Percentiles rank a stretch among this genome's conserved stretches.
Evolutionary conservation across 345 rosid genomes (phyloP).

Genomic region (Nasturtium officinale): DNA sequence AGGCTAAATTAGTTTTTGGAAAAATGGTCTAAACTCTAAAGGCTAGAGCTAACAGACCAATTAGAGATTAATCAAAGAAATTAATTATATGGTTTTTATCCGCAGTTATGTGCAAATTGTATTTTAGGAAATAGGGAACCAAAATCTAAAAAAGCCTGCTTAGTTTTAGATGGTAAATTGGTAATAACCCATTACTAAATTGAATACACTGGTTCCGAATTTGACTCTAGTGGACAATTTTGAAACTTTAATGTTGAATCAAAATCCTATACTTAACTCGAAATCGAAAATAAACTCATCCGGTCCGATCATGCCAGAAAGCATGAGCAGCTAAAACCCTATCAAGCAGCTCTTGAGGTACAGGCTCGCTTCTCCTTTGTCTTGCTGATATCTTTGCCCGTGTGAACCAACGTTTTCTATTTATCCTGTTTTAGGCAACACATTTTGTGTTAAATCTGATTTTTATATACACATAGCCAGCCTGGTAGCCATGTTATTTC

Average conservation of each 20-base stretch:
- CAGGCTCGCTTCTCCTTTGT: slow-evolving; percentile 94
- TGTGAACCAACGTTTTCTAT: slow-evolving; percentile 93
- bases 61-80: too few relatives aligned
- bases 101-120: too few relatives aligned
- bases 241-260: not conserved
- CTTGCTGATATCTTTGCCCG: slow-evolving; percentile 89
- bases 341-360: slow-evolving; percentile 88
- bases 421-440: slow-evolving; percentile 60
- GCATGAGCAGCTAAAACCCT: slow-evolving; percentile 80
- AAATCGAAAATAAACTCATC: slow-evolving; percentile 9
- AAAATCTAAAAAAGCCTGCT: too few relatives aligned
- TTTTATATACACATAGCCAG: not conserved
- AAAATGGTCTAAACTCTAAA: too few relatives aligned
- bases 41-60: too few relatives aligned
- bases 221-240: too few relatives aligned
- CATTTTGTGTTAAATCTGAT: not conserved
- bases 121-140: too few relatives aligned
- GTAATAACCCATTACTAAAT: too few relatives aligned
- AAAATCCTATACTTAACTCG: not conserved
- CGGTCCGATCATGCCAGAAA: slow-evolving; percentile 62
- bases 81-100: too few relatives aligned
- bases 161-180: too few relatives aligned
- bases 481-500: not conserved
- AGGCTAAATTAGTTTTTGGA: too few relatives aligned
- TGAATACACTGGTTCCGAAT: too few relatives aligned